Evolutionary conservation across 2,329 filamentous ascomycete species (phyloP).

Genomic region (Erysiphe pulchra): DNA sequence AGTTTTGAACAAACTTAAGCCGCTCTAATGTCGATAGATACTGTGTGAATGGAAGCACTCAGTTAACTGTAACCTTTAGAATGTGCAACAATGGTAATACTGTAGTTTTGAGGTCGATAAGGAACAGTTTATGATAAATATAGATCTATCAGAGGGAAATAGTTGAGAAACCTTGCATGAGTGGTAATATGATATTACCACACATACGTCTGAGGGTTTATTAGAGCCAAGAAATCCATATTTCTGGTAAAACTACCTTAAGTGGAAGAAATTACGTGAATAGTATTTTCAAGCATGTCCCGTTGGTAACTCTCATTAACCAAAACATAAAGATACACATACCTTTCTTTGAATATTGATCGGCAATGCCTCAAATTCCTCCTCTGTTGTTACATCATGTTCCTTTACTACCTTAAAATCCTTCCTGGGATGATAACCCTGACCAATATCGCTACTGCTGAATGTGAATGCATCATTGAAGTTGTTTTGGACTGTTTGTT

Average conservation of each 20-base stretch:
- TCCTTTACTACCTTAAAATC: conserved; percentile 12
- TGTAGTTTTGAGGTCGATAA: background rate
- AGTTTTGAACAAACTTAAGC: conserved; percentile 33
- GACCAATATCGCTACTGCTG: conserved; percentile 6
- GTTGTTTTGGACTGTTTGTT: conserved; percentile 8
- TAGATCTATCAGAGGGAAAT: background rate
- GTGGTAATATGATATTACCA: no score
- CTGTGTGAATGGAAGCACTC: conserved; percentile 15
- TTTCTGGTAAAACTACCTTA: background rate
- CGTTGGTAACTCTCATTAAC: no score
- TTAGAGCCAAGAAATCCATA: background rate
- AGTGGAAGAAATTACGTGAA: background rate
- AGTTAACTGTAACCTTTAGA: background rate
- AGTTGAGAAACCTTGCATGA: background rate
- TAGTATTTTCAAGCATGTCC: background rate
- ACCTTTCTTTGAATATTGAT: conserved; percentile 26
- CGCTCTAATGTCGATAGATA: conserved; percentile 53
- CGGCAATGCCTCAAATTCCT: conserved; percentile 24
- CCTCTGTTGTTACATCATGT: conserved; percentile 13
- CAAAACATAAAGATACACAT: conserved; percentile 8
- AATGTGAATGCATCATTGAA: conserved; percentile 8
- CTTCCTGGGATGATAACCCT: conserved; percentile 8
- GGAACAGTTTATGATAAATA: background rate
- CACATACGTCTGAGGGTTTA: background rate
- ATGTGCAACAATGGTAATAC: background rate